A percentile compares a stretch with the other conserved stretches of the same genome.
These are phyloP conservation scores for Boletus tomentosulus DNA, from an alignment of 768 basidiomycete species.

Conservation along the genomic window DNA sequence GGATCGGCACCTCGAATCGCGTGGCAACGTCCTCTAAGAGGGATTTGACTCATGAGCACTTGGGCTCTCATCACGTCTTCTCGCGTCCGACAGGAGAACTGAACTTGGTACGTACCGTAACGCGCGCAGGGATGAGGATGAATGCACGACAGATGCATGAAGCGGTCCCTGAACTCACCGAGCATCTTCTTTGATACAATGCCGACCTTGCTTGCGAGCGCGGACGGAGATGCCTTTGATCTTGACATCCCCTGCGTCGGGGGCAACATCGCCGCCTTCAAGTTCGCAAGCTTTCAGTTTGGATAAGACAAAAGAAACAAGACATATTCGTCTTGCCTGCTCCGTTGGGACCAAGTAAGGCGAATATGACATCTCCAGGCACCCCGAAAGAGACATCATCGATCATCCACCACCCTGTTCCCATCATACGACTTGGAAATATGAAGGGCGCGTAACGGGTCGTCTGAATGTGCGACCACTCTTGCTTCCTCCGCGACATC, in stretches of 20 bases:
- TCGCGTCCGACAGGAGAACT: conserved; percentile 63
- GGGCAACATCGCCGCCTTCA: conserved; percentile 62
- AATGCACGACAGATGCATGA: background rate
- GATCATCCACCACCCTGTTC: conserved; percentile 55
- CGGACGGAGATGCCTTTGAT: conserved; percentile 65
- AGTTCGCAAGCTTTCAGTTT: background rate
- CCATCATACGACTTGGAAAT: conserved; percentile 58
- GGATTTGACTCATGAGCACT: conserved; percentile 55
- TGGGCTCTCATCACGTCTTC: conserved; percentile 58
- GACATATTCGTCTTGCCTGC: conserved; percentile 70
- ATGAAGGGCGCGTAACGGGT: conserved; percentile 58
- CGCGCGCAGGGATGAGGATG: conserved; percentile 27
- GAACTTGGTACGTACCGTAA: conserved; percentile 73
- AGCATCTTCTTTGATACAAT: conserved; percentile 71
- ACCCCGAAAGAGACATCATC: conserved; percentile 65
- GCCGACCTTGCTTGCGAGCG: conserved; percentile 72
- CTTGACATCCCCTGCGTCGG: conserved; percentile 63
- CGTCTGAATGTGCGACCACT: conserved; percentile 34
- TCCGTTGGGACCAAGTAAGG: conserved; percentile 76
- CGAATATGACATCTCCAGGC: conserved; percentile 60
- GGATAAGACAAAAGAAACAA: background rate
- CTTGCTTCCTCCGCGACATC: conserved; percentile 60
- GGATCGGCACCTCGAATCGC: conserved; percentile 67
- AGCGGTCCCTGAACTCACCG: conserved; percentile 36
- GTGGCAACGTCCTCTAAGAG: conserved; percentile 75